These are phyloP conservation scores for Hemisphaericaspora xylofermentans DNA, from an alignment of 1,139 yeast genomes.

Conservation along the genomic window DNA sequence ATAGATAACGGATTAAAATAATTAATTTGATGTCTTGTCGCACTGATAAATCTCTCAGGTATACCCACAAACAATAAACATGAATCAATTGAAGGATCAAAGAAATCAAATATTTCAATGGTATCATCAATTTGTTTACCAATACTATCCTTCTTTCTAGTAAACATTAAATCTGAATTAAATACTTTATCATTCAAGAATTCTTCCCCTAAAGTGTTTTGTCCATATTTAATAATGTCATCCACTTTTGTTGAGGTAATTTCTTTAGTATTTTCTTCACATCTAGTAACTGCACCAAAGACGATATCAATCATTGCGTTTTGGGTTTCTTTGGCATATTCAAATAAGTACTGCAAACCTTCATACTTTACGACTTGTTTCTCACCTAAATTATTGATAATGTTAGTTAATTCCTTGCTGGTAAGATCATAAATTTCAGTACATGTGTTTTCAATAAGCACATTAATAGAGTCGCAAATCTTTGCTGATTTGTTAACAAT, in stretches of 20 bases:
- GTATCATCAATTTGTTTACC: slow-evolving; percentile 59
- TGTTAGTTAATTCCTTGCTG: slow-evolving; percentile 49
- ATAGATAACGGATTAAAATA: slow-evolving; percentile 36
- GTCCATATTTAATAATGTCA: slow-evolving; percentile 65
- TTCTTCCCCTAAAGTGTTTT: slow-evolving; percentile 55
- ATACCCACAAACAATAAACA: slow-evolving; percentile 46
- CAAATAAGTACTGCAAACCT: slow-evolving; percentile 66
- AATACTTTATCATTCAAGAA: slow-evolving; percentile 65
- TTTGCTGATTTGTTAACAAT: slow-evolving; percentile 51
- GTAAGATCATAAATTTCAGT: slow-evolving; percentile 63
- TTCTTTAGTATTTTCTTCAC: slow-evolving; percentile 69
- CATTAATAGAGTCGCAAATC: slow-evolving; percentile 60
- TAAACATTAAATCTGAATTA: slow-evolving; percentile 80
- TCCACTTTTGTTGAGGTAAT: slow-evolving; percentile 61
- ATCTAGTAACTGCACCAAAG: slow-evolving; percentile 56
- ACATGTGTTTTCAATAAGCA: slow-evolving; percentile 60
- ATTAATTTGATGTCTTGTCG: slow-evolving; percentile 30
- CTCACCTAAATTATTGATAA: slow-evolving; percentile 59
- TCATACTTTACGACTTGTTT: slow-evolving; percentile 53
- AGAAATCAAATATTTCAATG: slow-evolving; percentile 65
- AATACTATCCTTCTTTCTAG: slow-evolving; percentile 64
- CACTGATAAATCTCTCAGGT: slow-evolving; percentile 32
- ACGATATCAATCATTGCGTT: slow-evolving; percentile 64
- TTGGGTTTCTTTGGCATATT: slow-evolving; percentile 72
- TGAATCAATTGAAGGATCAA: slow-evolving; percentile 72